A percentile compares a stretch with the other conserved stretches of the same genome.
Conservation (phyloP, 768 basidiomycete species). For the Mycena polygramma region DNA sequence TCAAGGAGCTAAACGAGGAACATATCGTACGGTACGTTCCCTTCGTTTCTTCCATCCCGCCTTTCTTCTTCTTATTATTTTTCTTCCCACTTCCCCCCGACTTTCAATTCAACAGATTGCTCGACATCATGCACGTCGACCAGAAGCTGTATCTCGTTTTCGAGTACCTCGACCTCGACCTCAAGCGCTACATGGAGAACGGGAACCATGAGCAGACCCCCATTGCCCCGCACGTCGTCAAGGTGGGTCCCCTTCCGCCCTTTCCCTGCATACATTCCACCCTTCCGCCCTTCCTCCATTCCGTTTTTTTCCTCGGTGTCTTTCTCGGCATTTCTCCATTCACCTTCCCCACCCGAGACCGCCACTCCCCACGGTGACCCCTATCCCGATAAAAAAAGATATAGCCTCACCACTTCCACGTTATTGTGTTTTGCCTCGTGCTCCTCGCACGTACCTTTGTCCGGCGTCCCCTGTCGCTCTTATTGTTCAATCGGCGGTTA, state of each 20-base stretch:
- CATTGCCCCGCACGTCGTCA: constrained; percentile 79
- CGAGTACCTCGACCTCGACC: constrained; percentile 96
- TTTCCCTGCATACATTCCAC: not conserved
- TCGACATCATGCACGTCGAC: constrained; percentile 97
- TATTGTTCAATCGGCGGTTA: not conserved
- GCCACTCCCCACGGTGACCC: not conserved
- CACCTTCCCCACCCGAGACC: not conserved
- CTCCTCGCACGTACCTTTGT: too few relatives aligned
- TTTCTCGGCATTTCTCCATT: not conserved
- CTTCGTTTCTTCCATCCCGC: constrained; percentile 15
- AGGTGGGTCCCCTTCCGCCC: constrained; percentile 66
- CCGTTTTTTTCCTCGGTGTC: constrained; percentile 5
- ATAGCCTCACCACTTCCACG: not conserved
- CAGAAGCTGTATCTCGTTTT: constrained; percentile 98
- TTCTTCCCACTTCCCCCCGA: not conserved
- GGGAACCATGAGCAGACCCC: constrained; percentile 81
- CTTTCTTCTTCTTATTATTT: not conserved
- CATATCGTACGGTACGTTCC: constrained; percentile 88
- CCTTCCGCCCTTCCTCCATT: not conserved
- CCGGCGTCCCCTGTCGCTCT: too few relatives aligned
- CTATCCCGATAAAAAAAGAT: not conserved
- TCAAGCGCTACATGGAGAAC: constrained; percentile 97
- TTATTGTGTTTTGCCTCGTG: not conserved
- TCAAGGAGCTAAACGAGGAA: constrained; percentile 97
- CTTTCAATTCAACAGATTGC: constrained; percentile 66